Evolutionary conservation across 441 rosid genomes (phyloP).

Genomic region (Populus hybrid): DNA sequence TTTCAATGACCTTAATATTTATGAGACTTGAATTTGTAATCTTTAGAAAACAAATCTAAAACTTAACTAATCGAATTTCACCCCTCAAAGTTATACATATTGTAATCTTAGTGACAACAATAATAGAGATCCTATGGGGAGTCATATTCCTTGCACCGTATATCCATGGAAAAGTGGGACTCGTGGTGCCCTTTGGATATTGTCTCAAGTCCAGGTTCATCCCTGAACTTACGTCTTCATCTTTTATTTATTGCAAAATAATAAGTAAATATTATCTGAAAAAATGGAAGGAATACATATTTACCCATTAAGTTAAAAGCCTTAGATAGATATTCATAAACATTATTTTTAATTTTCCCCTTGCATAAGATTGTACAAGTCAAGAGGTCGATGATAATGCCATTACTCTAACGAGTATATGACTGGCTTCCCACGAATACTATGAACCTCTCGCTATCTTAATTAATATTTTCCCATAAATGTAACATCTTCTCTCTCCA

Average conservation of each 20-base stretch:
- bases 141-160: background rate
- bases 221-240: background rate
- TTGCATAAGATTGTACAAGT: background rate
- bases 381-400: too few relatives aligned
- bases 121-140: background rate
- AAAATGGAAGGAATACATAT: too few relatives aligned
- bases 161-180: background rate
- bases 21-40: too few relatives aligned
- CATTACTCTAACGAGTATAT: background rate
- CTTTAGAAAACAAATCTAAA: too few relatives aligned
- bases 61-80: too few relatives aligned
- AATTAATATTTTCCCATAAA: background rate
- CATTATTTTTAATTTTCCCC: background rate
- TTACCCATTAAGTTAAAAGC: background rate
- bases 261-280: too few relatives aligned
- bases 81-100: too few relatives aligned
- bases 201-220: background rate
- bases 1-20: too few relatives aligned
- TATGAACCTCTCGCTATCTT: background rate
- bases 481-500: background rate
- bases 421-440: background rate
- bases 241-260: too few relatives aligned
- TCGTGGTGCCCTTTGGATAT: background rate
- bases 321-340: too few relatives aligned
- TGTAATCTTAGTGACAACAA: background rate